Base-by-base conservation (phyloP, 2,329 filamentous ascomycete genomes). In the Cercospora sp. region DNA sequence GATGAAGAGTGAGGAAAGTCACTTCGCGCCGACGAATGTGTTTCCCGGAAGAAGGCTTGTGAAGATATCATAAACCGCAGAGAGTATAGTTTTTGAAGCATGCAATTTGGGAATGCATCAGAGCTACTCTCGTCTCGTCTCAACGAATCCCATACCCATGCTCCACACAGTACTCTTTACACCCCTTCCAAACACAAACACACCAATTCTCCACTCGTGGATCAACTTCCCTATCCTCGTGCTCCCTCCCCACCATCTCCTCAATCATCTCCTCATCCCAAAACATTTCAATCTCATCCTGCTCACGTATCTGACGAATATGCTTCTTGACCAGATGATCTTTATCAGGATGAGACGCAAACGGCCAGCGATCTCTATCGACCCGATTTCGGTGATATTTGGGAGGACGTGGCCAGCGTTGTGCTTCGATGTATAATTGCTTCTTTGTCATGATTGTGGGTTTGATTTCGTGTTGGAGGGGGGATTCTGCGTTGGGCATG, bases 391-490 rank as follows among this genome's bases (percentile, higher is more conserved):
- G 63, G 5, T 34, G 53, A 6, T 16, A 26, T n/a, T 12, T 58
- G 16, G 53, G 63, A 4, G 63, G 63, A 8, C 37, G 51, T 3
- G 63, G 63, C 9, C 21, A 30, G 13, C 34, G 32, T 51, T 65
- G 63, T 5, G 63, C 63, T 59, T 60, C 63, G 24, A 13, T 45
- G 32, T 43, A 65, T 12, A 65, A 34, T 9, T 26, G 32, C 28
- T 49, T 18, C 12, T 49, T 59, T 9, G 32, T 49, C 63, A 65
- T 65, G 8, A 59, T 49, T n/a, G 57, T 63, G 26, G 51, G 16
- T 51, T 69, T 58, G 16, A 61, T 67, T 65, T 69, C 67, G n/a
- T 57, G 53, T 21, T 49, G 63, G 40, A 70, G 69, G 8, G 28
- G 26, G 5, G 24, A 51, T 32, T 49, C 18, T 21, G 13, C 9